Conservation (phyloP, 2,329 filamentous ascomycete genomes). For the Neofusicoccum sp. region DNA sequence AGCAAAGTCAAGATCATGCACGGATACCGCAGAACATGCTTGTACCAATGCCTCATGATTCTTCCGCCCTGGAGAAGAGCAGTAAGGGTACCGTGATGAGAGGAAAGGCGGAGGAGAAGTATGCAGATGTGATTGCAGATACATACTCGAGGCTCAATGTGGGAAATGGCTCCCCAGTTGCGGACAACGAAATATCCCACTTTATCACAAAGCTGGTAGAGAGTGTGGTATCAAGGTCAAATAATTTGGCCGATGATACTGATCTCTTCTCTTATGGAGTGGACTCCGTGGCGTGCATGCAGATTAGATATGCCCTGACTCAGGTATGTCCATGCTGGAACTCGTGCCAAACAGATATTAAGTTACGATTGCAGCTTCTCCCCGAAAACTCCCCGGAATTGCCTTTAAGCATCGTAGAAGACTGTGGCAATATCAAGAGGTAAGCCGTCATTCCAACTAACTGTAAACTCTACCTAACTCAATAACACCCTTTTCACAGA, state of each 20-base stretch:
- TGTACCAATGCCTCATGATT: slow-evolving; percentile 44
- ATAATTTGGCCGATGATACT: slow-evolving; percentile 35
- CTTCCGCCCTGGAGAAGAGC: slow-evolving; percentile 55
- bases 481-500: not conserved
- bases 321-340: not conserved
- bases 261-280: slow-evolving; percentile 63
- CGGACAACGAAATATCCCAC: slow-evolving; percentile 37
- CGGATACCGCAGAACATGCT: slow-evolving; percentile 56
- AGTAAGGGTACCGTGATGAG: slow-evolving; percentile 65
- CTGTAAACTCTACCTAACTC: not conserved
- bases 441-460: not conserved
- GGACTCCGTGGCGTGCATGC: slow-evolving; percentile 62
- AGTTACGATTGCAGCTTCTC: slow-evolving; percentile 33
- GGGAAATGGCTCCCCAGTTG: slow-evolving; percentile 14
- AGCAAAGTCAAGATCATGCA: slow-evolving; percentile 53
- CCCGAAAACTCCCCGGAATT: slow-evolving; percentile 40
- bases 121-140: slow-evolving; percentile 48
- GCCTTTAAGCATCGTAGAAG: slow-evolving; percentile 63
- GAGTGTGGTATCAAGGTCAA: slow-evolving; percentile 24
- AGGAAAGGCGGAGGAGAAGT: slow-evolving; percentile 54
- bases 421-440: slow-evolving; percentile 57
- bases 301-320: slow-evolving; percentile 47
- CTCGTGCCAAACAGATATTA: not conserved
- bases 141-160: slow-evolving; percentile 45
- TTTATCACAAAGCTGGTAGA: slow-evolving; percentile 36